Base-by-base conservation (phyloP, 768 basidiomycete species). In the Lyophyllum decastes region DNA sequence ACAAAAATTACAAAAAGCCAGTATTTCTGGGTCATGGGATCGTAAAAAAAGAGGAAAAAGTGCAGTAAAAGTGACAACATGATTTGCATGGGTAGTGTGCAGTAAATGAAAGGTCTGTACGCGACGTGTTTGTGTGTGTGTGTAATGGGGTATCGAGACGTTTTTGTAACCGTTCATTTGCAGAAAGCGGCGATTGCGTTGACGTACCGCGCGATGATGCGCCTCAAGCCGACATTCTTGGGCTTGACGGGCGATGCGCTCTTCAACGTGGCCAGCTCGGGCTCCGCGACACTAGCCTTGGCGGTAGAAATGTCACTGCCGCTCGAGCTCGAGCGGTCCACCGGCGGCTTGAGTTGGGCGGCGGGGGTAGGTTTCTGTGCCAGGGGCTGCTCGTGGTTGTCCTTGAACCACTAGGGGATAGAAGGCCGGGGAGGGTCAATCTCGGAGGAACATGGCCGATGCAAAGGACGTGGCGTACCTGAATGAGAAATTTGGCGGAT, bases 401-500 rank as follows among this genome's bases (percentile, higher is more conserved):
- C 68, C 61, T 76, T 69, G 63, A 80, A 79, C 75, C 75, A 79
- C 78, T 80, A 53, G 19, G 25, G 41, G 51, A 52, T 4, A 43
- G 9, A 48, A 34, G n/a, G n/a, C n/a, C 34, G 22, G 48, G 24
- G 27, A 38, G 43, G 46, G 16, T 24, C 53, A 54, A 30, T 27
- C 34, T 52, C 38, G 56, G 24, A 19, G 24, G 9, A 45, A 45
- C n/a, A 25, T 16, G 11, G 17, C 2, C 24, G 12, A 16, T 11
- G 14, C 27, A 46, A 30, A 48, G n/a, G 38, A 25, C 30, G 34
- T 51, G 25, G 58, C 73, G 45, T 54, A 83, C 85, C 76, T 86
- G 75, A 45, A 80, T 65, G 14, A 88, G 66, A 72, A 85, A 85
- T 57, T 76, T 77, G 27, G 80, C 83, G 14, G 83, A 87, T 16